These are phyloP conservation scores for Rosa rugosa DNA, from an alignment of 306 rosid species.

Conservation along the genomic window DNA sequence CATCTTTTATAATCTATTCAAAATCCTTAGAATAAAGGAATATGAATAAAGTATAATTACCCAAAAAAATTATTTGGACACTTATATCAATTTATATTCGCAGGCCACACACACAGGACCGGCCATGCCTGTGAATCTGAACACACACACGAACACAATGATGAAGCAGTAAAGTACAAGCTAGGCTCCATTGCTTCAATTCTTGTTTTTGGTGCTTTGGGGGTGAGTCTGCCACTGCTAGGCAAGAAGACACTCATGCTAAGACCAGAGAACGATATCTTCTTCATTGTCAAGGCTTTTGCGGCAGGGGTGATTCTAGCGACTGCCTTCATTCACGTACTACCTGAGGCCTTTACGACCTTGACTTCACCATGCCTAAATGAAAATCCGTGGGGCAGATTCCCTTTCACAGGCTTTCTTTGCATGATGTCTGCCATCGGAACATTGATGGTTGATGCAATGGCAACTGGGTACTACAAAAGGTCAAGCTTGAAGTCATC, in stretches of 20 bases:
- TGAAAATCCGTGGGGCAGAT: slow-evolving; percentile 52
- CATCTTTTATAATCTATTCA: no score
- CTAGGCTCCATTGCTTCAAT: slow-evolving; percentile 59
- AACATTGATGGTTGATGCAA: slow-evolving; percentile 64
- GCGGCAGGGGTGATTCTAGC: slow-evolving; percentile 74
- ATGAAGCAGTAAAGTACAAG: slow-evolving; percentile 45
- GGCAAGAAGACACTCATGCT: slow-evolving; percentile 52
- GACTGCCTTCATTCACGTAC: slow-evolving; percentile 69
- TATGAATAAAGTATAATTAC: background rate
- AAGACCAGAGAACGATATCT: slow-evolving; percentile 48
- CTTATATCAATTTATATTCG: no score
- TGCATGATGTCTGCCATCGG: slow-evolving; percentile 63
- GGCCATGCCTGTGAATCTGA: slow-evolving; percentile 59
- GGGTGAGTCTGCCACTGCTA: slow-evolving; percentile 57
- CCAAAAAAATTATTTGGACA: slow-evolving; percentile 21
- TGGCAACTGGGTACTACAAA: slow-evolving; percentile 57
- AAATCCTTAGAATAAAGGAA: no score
- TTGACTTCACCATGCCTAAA: slow-evolving; percentile 54
- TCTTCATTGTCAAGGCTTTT: slow-evolving; percentile 69
- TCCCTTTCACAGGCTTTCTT: slow-evolving; percentile 61
- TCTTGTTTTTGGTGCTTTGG: slow-evolving; percentile 62
- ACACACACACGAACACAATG: slow-evolving; percentile 11
- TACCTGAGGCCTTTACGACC: slow-evolving; percentile 59
- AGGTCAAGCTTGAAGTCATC: slow-evolving; percentile 48
- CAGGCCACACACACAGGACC: no score